These are phyloP conservation scores for Ilex aquifolium DNA, from an alignment of 257 asterid genomes.

Conservation along the genomic window DNA sequence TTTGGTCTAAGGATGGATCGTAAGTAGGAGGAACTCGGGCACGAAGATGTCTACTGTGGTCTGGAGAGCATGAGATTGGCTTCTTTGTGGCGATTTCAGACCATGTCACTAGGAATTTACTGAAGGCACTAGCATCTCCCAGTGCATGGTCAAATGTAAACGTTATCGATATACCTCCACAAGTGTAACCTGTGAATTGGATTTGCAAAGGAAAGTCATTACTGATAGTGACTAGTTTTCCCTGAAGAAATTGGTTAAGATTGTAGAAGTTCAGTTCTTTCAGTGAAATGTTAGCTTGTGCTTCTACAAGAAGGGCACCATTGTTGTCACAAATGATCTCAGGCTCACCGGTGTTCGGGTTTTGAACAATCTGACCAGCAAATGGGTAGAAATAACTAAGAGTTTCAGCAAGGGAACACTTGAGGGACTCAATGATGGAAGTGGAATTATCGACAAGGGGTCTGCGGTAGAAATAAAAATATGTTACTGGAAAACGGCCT, in stretches of 20 bases:
- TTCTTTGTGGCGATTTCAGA: slow-evolving; percentile 34
- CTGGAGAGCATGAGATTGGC: slow-evolving; percentile 29
- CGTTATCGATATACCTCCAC: slow-evolving; percentile 34
- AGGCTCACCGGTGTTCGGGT: slow-evolving; percentile 33
- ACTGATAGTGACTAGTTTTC: slow-evolving; percentile 25
- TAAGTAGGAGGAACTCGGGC: slow-evolving; percentile 36
- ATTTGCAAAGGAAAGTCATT: slow-evolving; percentile 28
- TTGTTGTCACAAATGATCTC: slow-evolving; percentile 43
- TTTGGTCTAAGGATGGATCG: slow-evolving; percentile 34
- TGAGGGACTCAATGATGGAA: slow-evolving; percentile 16
- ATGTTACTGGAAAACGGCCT: slow-evolving; percentile 59
- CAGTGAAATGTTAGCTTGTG: slow-evolving; percentile 29
- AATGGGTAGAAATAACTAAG: slow-evolving; percentile 49
- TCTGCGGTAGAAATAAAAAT: slow-evolving; percentile 34
- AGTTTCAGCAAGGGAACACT: slow-evolving; percentile 37
- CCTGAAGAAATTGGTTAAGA: slow-evolving; percentile 31
- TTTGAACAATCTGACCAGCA: slow-evolving; percentile 37
- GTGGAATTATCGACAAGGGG: neutral
- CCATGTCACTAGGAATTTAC: slow-evolving; percentile 47
- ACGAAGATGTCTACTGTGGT: slow-evolving; percentile 35
- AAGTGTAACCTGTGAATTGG: slow-evolving; percentile 38
- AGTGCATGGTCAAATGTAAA: slow-evolving; percentile 62
- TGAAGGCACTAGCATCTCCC: slow-evolving; percentile 51
- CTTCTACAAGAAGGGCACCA: slow-evolving; percentile 47
- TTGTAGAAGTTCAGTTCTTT: slow-evolving; percentile 36